Conservation (phyloP, 768 basidiomycete genomes). For the Gloeostereum incarnatum region DNA sequence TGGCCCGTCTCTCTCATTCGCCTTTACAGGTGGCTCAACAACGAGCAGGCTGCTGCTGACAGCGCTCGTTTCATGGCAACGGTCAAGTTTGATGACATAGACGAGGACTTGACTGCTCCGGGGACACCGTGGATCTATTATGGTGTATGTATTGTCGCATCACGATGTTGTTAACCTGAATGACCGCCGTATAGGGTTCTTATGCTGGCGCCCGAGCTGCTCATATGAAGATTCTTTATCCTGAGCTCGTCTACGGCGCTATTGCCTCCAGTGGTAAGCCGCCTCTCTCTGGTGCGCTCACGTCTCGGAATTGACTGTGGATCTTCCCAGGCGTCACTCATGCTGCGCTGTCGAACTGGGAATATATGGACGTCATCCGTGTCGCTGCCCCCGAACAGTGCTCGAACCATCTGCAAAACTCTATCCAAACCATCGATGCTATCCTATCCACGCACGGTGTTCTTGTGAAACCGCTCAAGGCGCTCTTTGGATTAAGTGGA, state of each 20-base stretch:
- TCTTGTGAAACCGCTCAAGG: constrained; percentile 49
- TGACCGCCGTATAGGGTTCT: constrained; percentile 45
- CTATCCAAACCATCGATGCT: constrained; percentile 52
- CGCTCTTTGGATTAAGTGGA: constrained; percentile 63
- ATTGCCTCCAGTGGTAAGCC: constrained; percentile 75
- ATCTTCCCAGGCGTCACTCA: constrained; percentile 65
- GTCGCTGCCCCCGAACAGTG: constrained; percentile 57
- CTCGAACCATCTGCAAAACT: constrained; percentile 43
- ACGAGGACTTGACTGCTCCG: constrained; percentile 63
- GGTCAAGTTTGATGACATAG: constrained; percentile 64
- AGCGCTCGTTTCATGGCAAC: constrained; percentile 86
- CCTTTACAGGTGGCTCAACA: constrained; percentile 76
- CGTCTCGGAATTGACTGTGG: constrained; percentile 1
- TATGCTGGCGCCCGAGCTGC: constrained; percentile 93
- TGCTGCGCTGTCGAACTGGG: constrained; percentile 72
- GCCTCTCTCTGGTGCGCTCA: not conserved
- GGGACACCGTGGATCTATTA: constrained; percentile 88
- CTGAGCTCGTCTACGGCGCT: constrained; percentile 81
- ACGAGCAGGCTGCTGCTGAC: constrained; percentile 84
- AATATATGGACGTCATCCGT: constrained; percentile 83
- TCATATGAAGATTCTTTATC: constrained; percentile 82
- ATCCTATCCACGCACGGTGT: constrained; percentile 41
- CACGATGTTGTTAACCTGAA: constrained; percentile 3
- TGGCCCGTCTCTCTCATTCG: constrained; percentile 6
- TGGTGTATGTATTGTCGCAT: constrained; percentile 44